phyloP scores from a whole-genome alignment of 2,329 filamentous ascomycete species.

The Thielaviopsis ethacetica region DNA sequence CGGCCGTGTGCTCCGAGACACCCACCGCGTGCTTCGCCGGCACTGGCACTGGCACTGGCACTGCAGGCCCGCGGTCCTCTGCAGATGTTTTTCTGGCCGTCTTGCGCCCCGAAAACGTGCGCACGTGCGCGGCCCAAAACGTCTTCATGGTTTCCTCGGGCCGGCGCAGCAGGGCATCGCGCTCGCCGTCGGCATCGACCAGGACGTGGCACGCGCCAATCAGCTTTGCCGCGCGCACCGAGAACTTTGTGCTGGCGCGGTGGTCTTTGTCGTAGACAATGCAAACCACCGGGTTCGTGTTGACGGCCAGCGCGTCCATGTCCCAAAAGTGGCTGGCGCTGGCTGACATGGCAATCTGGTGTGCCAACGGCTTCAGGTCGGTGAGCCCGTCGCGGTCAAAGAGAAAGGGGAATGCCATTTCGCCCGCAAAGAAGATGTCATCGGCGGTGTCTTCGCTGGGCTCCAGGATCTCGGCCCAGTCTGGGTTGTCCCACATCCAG shows the following conservation, averaged over 20 bases:
- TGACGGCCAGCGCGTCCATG: neutral
- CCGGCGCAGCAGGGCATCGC: neutral
- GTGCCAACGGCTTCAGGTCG: neutral
- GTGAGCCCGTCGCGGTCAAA: neutral
- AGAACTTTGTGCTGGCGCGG: neutral
- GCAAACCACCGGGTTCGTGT: neutral
- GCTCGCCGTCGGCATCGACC: neutral
- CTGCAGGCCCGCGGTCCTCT: neutral
- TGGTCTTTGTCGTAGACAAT: neutral
- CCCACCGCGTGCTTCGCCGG: neutral
- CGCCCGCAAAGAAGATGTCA: neutral
- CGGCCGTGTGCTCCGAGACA: no score
- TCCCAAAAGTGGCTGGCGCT: neutral
- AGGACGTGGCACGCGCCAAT: neutral
- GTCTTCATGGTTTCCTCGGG: neutral
- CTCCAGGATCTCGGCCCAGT: neutral
- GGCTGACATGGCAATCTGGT: neutral
- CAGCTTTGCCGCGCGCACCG: neutral
- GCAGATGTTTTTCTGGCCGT: neutral
- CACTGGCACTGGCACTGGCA: neutral
- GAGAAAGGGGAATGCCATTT: neutral
- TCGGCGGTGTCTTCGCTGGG: neutral
- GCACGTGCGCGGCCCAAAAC: neutral
- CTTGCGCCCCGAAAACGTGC: neutral
- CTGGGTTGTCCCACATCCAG: neutral